Conservation (phyloP, 148 eudicot species). For the Arctostaphylos glauca region DNA sequence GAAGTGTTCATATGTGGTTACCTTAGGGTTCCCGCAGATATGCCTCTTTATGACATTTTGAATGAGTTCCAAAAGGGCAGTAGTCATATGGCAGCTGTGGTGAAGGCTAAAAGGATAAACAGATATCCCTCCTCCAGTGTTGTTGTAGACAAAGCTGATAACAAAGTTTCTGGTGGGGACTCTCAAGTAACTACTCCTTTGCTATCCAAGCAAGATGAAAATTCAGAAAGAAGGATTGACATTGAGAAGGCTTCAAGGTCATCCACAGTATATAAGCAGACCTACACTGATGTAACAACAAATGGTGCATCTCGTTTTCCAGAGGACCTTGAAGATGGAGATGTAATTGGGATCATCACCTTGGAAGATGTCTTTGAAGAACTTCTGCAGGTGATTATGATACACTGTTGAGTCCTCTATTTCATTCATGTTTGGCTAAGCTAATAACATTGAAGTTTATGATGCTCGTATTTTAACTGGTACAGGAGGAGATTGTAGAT, state of each 20-base stretch:
- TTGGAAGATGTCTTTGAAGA: constrained; percentile 99
- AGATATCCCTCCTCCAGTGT: constrained; percentile 28
- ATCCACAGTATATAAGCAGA: constrained; percentile 17
- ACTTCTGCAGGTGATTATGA: constrained; percentile 70
- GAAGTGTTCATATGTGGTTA: constrained; percentile 2
- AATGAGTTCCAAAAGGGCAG: constrained; percentile 97
- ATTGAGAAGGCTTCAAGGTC: constrained; percentile 55
- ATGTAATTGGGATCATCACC: constrained; percentile 91
- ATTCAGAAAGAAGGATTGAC: constrained; percentile 52
- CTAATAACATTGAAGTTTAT: not conserved
- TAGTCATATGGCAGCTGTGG: constrained; percentile 99
- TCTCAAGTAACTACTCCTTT: constrained; percentile 58
- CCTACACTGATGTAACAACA: constrained; percentile 17
- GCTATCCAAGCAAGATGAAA: constrained; percentile 47
- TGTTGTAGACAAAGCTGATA: constrained; percentile 37
- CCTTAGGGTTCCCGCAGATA: constrained; percentile 87
- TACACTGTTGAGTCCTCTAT: not conserved
- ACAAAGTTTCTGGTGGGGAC: constrained; percentile 21
- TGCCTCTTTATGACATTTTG: constrained; percentile 96
- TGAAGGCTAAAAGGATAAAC: constrained; percentile 53
- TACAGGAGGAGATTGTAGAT: constrained; percentile 97
- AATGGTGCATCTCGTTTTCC: constrained; percentile 31
- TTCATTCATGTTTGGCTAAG: not conserved
- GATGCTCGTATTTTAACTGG: constrained; percentile 15
- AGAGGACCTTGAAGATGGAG: constrained; percentile 82